These are phyloP conservation scores for Backusella australiensis DNA, from an alignment of 192 early-diverging fungal species.

Conservation along the genomic window DNA sequence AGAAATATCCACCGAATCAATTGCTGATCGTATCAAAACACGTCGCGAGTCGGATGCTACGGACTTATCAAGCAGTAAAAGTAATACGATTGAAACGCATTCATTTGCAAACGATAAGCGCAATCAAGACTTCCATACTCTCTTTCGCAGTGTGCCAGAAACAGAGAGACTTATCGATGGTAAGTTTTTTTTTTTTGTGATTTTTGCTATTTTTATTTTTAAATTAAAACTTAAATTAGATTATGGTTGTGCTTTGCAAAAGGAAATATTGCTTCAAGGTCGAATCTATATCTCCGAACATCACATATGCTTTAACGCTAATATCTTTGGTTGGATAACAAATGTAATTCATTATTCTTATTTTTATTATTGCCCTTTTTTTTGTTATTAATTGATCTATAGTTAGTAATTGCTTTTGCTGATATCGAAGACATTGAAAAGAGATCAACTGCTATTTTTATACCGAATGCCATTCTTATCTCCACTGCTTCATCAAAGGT, in stretches of 20 bases:
- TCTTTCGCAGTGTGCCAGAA: conserved; percentile 54
- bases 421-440: conserved; percentile 85
- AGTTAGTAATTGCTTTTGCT: conserved; percentile 68
- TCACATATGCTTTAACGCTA: conserved; percentile 81
- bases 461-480: conserved; percentile 88
- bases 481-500: conserved; percentile 62
- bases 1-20: background rate
- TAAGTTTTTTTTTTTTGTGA: conserved; percentile 14
- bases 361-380: background rate
- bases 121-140: conserved; percentile 50
- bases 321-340: conserved; percentile 90
- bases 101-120: conserved; percentile 45
- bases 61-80: background rate
- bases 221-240: conserved; percentile 40
- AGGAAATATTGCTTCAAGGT: conserved; percentile 87
- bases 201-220: background rate
- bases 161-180: conserved; percentile 57
- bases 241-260: conserved; percentile 84
- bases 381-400: background rate
- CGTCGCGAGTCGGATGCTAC: background rate
- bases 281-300: conserved; percentile 78
- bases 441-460: conserved; percentile 78
- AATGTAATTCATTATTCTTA: conserved; percentile 42
- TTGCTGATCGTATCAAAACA: background rate
- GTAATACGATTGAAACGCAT: background rate